These are phyloP conservation scores for Plasmopara viticola DNA, from an alignment of 352 stramenopile genomes.

Conservation along the genomic window DNA sequence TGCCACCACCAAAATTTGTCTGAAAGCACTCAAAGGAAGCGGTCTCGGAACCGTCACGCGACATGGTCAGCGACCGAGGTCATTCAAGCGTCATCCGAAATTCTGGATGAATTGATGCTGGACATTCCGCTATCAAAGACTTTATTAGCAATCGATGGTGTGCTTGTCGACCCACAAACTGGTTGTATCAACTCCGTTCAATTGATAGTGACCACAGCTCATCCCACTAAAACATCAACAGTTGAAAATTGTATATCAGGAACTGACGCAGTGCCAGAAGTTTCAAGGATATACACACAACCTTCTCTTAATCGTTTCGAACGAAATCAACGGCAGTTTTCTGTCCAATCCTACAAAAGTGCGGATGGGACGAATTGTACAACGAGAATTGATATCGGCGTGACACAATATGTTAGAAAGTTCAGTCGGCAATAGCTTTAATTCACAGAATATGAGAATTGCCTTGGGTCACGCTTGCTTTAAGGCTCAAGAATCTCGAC, in stretches of 20 bases:
- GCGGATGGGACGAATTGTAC: neutral
- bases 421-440: no score
- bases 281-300: conserved; percentile 23
- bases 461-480: no score
- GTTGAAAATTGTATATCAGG: conserved; percentile 15
- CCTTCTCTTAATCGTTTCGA: conserved; percentile 29
- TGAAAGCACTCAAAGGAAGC: no score
- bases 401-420: conserved; percentile 15
- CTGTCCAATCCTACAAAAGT: conserved; percentile 19
- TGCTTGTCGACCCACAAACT: conserved; percentile 13
- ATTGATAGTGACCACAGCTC: conserved; percentile 12
- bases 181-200: conserved; percentile 20
- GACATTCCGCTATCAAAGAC: conserved; percentile 26
- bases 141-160: conserved; percentile 26
- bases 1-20: no score
- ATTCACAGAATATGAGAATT: no score
- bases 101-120: no score
- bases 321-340: conserved; percentile 22
- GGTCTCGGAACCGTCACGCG: no score
- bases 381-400: conserved; percentile 4
- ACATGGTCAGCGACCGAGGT: no score
- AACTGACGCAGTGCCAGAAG: neutral
- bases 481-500: no score
- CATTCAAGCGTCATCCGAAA: no score
- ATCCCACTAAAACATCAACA: conserved; percentile 24